phyloP scores from a whole-genome alignment of 1,139 yeast genomes.

The Yamadazyma kanchanaburiensis region DNA sequence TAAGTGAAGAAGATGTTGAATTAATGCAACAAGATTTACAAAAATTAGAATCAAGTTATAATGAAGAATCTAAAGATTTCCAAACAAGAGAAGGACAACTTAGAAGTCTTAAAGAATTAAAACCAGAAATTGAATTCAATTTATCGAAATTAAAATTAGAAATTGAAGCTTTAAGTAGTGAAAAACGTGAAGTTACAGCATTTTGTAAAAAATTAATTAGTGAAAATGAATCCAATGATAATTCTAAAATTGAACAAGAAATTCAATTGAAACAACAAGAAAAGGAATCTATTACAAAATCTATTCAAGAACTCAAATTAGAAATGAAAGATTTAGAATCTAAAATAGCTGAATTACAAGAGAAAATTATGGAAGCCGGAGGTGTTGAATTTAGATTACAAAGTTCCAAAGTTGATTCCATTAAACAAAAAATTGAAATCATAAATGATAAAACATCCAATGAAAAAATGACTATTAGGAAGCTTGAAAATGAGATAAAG shows the following conservation, averaged over 20 bases:
- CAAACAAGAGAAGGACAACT: conserved; percentile 61
- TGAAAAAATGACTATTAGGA: conserved; percentile 59
- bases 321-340: conserved; percentile 59
- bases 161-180: conserved; percentile 54
- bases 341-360: conserved; percentile 61
- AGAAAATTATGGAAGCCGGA: conserved; percentile 84
- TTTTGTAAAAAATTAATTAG: conserved; percentile 35
- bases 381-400: conserved; percentile 83
- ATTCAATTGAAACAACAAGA: conserved; percentile 35
- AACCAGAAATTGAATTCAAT: conserved; percentile 67
- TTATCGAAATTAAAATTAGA: conserved; percentile 64
- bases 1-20: conserved; percentile 58
- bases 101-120: conserved; percentile 54
- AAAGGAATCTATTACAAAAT: conserved; percentile 31
- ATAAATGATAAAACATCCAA: conserved; percentile 57
- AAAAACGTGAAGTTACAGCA: conserved; percentile 39
- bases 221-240: conserved; percentile 28
- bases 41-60: conserved; percentile 55
- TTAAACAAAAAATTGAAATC: conserved; percentile 65
- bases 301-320: conserved; percentile 42
- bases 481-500: conserved; percentile 63
- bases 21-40: conserved; percentile 52
- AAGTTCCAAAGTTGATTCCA: conserved; percentile 76
- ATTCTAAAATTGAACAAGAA: conserved; percentile 27
- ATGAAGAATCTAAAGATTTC: conserved; percentile 48